These are phyloP conservation scores for Avena insularis DNA, from an alignment of 176 grass and related monocot genomes.

Conservation along the genomic window DNA sequence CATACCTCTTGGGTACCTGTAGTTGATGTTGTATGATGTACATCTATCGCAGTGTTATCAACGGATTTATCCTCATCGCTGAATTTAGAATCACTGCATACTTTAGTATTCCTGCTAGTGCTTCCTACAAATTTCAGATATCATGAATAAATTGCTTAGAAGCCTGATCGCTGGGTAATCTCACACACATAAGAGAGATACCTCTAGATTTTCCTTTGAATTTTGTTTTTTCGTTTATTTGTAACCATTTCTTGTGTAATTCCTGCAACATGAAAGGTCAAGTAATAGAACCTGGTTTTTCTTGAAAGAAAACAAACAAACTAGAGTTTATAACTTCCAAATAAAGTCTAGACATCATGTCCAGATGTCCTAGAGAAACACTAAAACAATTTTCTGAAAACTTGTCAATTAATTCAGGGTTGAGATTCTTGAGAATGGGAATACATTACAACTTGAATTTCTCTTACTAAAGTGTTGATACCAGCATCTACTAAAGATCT, in stretches of 20 bases:
- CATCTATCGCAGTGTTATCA: conserved; percentile 18
- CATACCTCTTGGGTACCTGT: conserved; percentile 45
- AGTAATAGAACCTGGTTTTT: conserved; percentile 3
- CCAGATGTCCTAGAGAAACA: conserved; percentile 1
- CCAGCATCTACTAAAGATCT: background rate
- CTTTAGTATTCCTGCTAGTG: conserved; percentile 31
- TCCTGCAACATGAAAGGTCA: conserved; percentile 51
- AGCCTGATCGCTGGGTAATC: background rate
- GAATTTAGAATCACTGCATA: conserved; percentile 25
- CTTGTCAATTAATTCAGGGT: background rate
- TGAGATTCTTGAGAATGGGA: conserved; percentile 31
- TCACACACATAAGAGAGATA: conserved; percentile 29
- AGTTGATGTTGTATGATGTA: conserved; percentile 39
- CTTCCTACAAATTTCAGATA: conserved; percentile 46
- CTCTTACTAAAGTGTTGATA: background rate
- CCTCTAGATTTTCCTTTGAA: conserved; percentile 54
- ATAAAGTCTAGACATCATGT: conserved; percentile 18
- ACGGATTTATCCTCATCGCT: conserved; percentile 36
- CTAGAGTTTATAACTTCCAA: conserved; percentile 28
- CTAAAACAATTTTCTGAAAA: background rate
- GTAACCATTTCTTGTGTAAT: conserved; percentile 66
- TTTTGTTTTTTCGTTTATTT: conserved; percentile 59
- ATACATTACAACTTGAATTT: conserved; percentile 6
- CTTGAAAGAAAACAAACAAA: background rate
- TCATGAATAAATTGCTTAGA: conserved; percentile 28